phyloP scores from a whole-genome alignment of 2,329 filamentous ascomycete genomes.

The Diaporthe australafricana region DNA sequence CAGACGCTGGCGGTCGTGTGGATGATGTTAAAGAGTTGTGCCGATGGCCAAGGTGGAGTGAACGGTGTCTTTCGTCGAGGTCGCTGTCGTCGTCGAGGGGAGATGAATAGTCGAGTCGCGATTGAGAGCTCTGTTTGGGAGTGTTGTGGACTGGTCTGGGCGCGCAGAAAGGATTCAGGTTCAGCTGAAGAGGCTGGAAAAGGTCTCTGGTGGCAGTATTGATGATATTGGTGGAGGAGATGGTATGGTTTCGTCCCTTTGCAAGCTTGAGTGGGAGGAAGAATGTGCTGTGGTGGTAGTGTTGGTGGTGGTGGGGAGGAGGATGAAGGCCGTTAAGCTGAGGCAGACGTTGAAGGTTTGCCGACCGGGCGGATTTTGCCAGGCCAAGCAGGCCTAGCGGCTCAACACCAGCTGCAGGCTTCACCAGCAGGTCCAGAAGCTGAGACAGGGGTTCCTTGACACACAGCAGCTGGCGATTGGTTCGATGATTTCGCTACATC shows the following conservation, averaged over 20 bases:
- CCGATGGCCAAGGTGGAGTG: neutral
- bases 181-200: conserved; percentile 1
- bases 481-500: neutral
- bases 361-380: conserved; percentile 11
- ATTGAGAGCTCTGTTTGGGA: conserved; percentile 17
- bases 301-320: neutral
- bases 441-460: conserved; percentile 10
- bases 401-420: conserved; percentile 23
- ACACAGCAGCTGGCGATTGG: neutral
- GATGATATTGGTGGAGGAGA: neutral
- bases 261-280: conserved; percentile 9
- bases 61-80: conserved; percentile 6
- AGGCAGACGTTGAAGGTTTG: neutral
- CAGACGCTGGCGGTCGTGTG: neutral
- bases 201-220: neutral
- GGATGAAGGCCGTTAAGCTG: neutral
- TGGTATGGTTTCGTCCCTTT: conserved; percentile 15
- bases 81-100: conserved; percentile 6
- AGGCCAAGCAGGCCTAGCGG: conserved; percentile 26
- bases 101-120: neutral
- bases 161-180: neutral
- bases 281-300: conserved; percentile 4
- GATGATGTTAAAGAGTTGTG: neutral
- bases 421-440: neutral
- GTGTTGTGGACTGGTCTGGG: neutral